These are phyloP conservation scores for Lophiotrema nucula DNA, from an alignment of 495 filamentous ascomycete species.

Conservation along the genomic window DNA sequence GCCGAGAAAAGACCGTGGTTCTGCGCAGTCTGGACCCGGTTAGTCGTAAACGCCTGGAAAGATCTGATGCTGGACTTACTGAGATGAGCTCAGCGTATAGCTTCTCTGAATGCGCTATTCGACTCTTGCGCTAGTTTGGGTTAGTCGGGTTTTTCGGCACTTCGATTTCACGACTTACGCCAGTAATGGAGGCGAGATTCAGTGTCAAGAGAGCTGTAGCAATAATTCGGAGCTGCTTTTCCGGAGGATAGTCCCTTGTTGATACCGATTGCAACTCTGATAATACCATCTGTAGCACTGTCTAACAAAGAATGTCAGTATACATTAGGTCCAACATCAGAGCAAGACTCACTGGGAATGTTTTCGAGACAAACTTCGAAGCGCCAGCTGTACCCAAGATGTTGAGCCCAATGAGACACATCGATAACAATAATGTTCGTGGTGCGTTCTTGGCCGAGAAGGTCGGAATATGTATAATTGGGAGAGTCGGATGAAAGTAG, in stretches of 20 bases:
- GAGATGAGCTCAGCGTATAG: constrained; percentile 53
- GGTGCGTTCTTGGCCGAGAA: constrained; percentile 51
- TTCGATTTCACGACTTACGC: constrained; percentile 38
- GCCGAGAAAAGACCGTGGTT: constrained; percentile 52
- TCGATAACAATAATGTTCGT: constrained; percentile 47
- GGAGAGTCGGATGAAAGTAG: constrained; percentile 52
- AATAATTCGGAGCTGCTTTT: constrained; percentile 47
- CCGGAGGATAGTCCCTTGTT: constrained; percentile 41
- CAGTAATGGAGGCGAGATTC: constrained; percentile 52
- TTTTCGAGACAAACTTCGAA: constrained; percentile 48
- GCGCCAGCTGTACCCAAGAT: constrained; percentile 52
- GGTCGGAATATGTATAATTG: constrained; percentile 53
- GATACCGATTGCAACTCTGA: constrained; percentile 46
- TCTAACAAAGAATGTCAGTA: too few relatives aligned
- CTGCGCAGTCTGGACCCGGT: constrained; percentile 47
- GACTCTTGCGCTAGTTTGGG: constrained; percentile 44
- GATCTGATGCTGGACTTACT: constrained; percentile 37
- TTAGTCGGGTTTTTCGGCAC: constrained; percentile 21
- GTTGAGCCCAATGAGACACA: constrained; percentile 55
- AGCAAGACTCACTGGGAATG: constrained; percentile 45
- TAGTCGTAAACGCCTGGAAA: neutral
- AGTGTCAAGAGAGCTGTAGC: constrained; percentile 51
- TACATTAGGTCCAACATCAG: too few relatives aligned
- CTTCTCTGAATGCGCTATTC: constrained; percentile 51
- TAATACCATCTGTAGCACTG: constrained; percentile 46